Percentiles rank a stretch among this genome's conserved stretches.
phyloP scores from a whole-genome alignment of 306 rosid genomes.

The Malus fusca region DNA sequence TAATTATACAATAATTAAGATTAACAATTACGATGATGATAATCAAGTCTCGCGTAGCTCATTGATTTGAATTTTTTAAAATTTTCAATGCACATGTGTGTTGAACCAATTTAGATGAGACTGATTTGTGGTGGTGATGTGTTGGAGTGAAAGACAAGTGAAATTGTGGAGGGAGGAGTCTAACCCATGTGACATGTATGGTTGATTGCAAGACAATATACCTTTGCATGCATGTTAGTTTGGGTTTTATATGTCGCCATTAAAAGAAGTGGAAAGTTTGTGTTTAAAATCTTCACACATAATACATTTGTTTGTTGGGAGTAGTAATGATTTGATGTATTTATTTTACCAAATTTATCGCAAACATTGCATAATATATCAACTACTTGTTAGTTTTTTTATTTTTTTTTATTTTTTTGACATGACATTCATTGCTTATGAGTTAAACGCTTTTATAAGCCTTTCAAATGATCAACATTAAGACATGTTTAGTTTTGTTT shows the following conservation, averaged over 20 bases:
- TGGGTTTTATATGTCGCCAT: constrained; percentile 34
- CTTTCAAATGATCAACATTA: too few relatives aligned
- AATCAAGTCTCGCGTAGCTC: background rate
- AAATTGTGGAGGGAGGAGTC: constrained; percentile 31
- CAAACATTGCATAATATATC: background rate
- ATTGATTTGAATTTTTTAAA: background rate
- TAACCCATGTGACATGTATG: constrained; percentile 64
- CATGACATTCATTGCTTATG: too few relatives aligned
- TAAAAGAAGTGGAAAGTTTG: background rate
- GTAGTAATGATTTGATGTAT: background rate
- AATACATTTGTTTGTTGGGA: background rate
- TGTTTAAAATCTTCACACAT: background rate
- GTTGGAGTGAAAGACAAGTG: constrained; percentile 47
- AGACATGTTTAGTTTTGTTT: too few relatives aligned
- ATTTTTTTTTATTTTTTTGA: too few relatives aligned
- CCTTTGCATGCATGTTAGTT: constrained; percentile 36
- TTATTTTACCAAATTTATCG: background rate
- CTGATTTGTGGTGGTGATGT: background rate
- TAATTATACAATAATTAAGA: background rate
- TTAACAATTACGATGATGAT: background rate
- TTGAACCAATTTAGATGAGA: background rate
- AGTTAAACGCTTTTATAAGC: too few relatives aligned
- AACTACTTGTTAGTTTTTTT: too few relatives aligned
- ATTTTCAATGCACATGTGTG: too few relatives aligned
- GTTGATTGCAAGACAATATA: constrained; percentile 36